phyloP scores from a whole-genome alignment of 306 rosid genomes.

The Carpinus fangiana region DNA sequence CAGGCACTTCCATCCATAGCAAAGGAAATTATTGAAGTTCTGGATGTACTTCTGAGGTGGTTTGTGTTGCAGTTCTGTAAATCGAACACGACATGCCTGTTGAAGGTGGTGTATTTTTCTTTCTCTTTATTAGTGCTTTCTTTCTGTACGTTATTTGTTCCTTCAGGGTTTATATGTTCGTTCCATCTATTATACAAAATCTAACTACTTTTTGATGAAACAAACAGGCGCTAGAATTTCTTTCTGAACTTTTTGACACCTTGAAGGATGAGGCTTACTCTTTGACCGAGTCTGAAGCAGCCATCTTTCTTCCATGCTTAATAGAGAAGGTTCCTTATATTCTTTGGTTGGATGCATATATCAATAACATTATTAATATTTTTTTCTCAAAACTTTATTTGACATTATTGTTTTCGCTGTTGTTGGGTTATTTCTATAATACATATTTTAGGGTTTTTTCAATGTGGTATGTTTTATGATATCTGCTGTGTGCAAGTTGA shows the following conservation, averaged over 20 bases:
- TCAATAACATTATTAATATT: background rate
- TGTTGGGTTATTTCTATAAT: background rate
- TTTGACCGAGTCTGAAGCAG: constrained; percentile 88
- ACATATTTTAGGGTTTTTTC: background rate
- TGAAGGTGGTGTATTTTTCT: constrained; percentile 61
- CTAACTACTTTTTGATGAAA: constrained; percentile 19
- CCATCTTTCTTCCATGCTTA: constrained; percentile 89
- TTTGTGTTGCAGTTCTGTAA: constrained; percentile 94
- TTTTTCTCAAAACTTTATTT: background rate
- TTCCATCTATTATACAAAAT: constrained; percentile 6
- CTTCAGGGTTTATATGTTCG: background rate
- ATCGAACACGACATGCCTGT: constrained; percentile 92
- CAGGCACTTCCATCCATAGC: constrained; percentile 87
- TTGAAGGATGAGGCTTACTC: constrained; percentile 79
- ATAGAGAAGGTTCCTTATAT: constrained; percentile 73
- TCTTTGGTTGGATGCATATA: background rate
- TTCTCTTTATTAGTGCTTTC: background rate
- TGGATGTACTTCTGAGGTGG: constrained; percentile 95
- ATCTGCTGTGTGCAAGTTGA: background rate
- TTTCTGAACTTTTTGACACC: constrained; percentile 79
- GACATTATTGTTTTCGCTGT: background rate
- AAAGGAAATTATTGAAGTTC: constrained; percentile 84
- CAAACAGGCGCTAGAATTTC: constrained; percentile 89
- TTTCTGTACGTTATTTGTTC: background rate
- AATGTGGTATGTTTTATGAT: background rate